Conservation (phyloP, 2,329 filamentous ascomycete species). For the Chrysosporium queenslandicum region DNA sequence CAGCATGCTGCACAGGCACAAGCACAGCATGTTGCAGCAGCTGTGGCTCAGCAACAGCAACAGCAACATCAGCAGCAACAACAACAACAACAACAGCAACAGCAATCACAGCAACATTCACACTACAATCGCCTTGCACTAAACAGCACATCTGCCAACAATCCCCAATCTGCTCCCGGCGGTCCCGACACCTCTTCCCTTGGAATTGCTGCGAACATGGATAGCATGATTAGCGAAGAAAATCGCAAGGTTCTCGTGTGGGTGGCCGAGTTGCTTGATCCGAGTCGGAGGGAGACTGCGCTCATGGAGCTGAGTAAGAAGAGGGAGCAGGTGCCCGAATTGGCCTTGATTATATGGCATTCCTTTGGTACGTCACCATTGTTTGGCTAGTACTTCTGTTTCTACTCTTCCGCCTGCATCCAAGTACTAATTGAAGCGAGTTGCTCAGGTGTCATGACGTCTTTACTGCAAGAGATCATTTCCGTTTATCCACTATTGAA, state of each 20-base stretch:
- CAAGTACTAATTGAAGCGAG: slow-evolving; percentile 3
- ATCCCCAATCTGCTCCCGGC: slow-evolving; percentile 25
- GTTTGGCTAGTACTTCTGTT: background rate
- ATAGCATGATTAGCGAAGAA: slow-evolving; percentile 69
- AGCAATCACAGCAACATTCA: slow-evolving; percentile 36
- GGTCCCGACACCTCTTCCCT: slow-evolving; percentile 18
- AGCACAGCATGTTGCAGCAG: slow-evolving; percentile 29
- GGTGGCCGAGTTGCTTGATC: slow-evolving; percentile 83
- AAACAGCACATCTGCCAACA: slow-evolving; percentile 47
- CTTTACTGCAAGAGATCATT: slow-evolving; percentile 93
- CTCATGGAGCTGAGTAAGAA: slow-evolving; percentile 97
- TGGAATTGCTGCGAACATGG: slow-evolving; percentile 41
- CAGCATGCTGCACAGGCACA: slow-evolving; percentile 28
- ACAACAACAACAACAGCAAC: slow-evolving; percentile 25
- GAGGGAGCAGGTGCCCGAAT: slow-evolving; percentile 90
- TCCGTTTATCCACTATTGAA: slow-evolving; percentile 96
- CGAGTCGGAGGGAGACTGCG: slow-evolving; percentile 76
- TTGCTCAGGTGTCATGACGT: slow-evolving; percentile 83
- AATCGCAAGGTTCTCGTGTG: slow-evolving; percentile 86
- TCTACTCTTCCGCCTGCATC: background rate
- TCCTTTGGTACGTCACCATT: slow-evolving; percentile 73
- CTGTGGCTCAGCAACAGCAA: slow-evolving; percentile 29
- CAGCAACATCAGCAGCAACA: slow-evolving; percentile 32
- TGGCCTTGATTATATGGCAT: slow-evolving; percentile 95
- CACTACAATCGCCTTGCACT: slow-evolving; percentile 65